Conservation (phyloP, 768 basidiomycete species). For the Boletus rubroflammeus region DNA sequence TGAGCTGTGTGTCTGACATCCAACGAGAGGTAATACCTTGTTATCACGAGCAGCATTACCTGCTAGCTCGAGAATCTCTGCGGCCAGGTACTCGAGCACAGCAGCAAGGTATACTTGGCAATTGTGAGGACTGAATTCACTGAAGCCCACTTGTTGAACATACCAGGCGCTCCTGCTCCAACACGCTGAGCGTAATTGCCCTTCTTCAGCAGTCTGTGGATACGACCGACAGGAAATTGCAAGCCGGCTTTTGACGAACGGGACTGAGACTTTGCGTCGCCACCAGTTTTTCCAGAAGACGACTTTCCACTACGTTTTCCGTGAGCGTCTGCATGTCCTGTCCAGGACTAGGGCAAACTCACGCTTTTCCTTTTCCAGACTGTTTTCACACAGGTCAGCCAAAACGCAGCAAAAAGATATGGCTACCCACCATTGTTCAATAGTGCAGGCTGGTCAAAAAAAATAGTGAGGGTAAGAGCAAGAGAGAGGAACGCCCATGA, state of each 20-base stretch:
- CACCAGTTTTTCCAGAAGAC: slow-evolving; percentile 44
- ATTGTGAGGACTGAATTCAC: neutral
- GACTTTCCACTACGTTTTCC: slow-evolving; percentile 40
- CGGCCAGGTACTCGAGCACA: slow-evolving; percentile 83
- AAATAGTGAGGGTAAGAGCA: slow-evolving; percentile 20
- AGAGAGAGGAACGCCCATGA: slow-evolving; percentile 9
- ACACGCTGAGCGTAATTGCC: slow-evolving; percentile 72
- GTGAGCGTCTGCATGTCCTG: neutral
- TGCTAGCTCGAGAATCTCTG: slow-evolving; percentile 84
- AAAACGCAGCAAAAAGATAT: neutral
- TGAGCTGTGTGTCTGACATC: neutral
- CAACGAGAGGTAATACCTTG: slow-evolving; percentile 35
- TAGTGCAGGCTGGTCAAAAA: slow-evolving; percentile 3
- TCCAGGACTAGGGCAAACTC: slow-evolving; percentile 19
- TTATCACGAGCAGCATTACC: slow-evolving; percentile 77
- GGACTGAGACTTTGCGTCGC: slow-evolving; percentile 56
- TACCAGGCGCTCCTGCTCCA: slow-evolving; percentile 66
- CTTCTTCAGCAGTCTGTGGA: slow-evolving; percentile 72
- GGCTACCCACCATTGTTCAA: slow-evolving; percentile 32
- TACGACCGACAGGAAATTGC: slow-evolving; percentile 80
- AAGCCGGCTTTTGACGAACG: slow-evolving; percentile 64
- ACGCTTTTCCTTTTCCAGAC: slow-evolving; percentile 59
- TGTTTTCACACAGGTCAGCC: slow-evolving; percentile 21
- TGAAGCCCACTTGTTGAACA: slow-evolving; percentile 10
- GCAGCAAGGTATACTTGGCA: slow-evolving; percentile 72